phyloP scores from a whole-genome alignment of 179 eudicot species.

The Pouteria campechiana region DNA sequence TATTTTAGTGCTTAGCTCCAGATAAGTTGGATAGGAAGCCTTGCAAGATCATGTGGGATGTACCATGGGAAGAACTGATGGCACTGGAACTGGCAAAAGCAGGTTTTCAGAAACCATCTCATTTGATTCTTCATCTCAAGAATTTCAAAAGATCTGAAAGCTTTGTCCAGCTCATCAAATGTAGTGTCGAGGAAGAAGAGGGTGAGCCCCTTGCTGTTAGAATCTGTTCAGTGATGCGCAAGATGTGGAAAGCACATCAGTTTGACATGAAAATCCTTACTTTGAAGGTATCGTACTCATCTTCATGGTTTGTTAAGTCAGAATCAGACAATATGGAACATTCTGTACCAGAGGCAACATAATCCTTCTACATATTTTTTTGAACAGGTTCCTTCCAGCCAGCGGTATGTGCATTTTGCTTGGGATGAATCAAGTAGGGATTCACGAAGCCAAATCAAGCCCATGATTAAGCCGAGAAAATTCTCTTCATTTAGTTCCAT shows the following conservation, averaged over 20 bases:
- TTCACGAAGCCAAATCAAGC: conserved; percentile 28
- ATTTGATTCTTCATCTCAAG: conserved; percentile 80
- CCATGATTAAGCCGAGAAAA: conserved; percentile 45
- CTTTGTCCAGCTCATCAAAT: conserved; percentile 78
- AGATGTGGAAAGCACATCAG: conserved; percentile 80
- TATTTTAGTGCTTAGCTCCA: conserved; percentile 56
- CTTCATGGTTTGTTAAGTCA: too few species aligned
- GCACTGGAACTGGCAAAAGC: conserved; percentile 83
- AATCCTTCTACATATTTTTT: too few species aligned
- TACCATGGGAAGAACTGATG: conserved; percentile 87
- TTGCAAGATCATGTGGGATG: conserved; percentile 96
- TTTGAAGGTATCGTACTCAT: too few species aligned
- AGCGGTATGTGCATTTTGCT: conserved; percentile 52
- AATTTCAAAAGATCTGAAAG: conserved; percentile 56
- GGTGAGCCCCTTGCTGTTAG: conserved; percentile 62
- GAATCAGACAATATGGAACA: too few species aligned
- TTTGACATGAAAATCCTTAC: conserved; percentile 35
- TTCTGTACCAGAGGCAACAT: too few species aligned
- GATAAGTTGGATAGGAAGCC: conserved; percentile 78
- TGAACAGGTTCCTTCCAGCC: conserved; percentile 88
- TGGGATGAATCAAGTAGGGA: conserved; percentile 48
- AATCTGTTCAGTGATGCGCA: conserved; percentile 66
- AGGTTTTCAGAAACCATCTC: conserved; percentile 58
- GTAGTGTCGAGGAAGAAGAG: conserved; percentile 55
- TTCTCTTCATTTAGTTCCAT: conserved; percentile 47